A percentile compares a stretch with the other conserved stretches of the same genome.
Evolutionary conservation across 2,329 filamentous ascomycete genomes (phyloP).

Genomic region (Sporothrix luriei): DNA sequence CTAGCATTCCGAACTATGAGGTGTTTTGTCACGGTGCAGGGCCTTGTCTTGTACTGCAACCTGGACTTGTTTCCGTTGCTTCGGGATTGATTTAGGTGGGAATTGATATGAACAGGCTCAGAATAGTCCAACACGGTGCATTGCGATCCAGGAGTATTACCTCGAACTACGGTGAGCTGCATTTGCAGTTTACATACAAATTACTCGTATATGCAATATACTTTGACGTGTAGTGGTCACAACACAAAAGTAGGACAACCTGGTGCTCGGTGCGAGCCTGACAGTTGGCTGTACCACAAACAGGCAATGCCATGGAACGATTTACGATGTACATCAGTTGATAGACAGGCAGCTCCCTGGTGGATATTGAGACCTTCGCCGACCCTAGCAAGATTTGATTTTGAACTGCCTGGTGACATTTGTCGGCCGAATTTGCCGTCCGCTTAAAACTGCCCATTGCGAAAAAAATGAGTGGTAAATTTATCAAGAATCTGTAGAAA

Average conservation of each 20-base stretch:
- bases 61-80: slow-evolving; percentile 11
- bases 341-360: background rate
- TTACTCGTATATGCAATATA: slow-evolving; percentile 10
- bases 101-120: background rate
- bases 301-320: background rate
- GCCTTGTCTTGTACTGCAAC: background rate
- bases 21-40: background rate
- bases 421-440: background rate
- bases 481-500: slow-evolving; percentile 9
- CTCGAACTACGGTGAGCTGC: too few relatives aligned
- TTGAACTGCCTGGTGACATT: background rate
- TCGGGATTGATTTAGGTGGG: background rate
- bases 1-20: background rate
- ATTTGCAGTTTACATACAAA: background rate
- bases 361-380: background rate
- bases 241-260: background rate
- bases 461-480: background rate
- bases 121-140: background rate
- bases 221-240: background rate
- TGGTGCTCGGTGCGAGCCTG: background rate
- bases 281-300: slow-evolving; percentile 1
- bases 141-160: background rate
- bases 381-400: background rate
- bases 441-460: slow-evolving; percentile 24
- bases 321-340: background rate